These are phyloP conservation scores for Scutellaria barbata DNA, from an alignment of 257 asterid species.

Conservation along the genomic window DNA sequence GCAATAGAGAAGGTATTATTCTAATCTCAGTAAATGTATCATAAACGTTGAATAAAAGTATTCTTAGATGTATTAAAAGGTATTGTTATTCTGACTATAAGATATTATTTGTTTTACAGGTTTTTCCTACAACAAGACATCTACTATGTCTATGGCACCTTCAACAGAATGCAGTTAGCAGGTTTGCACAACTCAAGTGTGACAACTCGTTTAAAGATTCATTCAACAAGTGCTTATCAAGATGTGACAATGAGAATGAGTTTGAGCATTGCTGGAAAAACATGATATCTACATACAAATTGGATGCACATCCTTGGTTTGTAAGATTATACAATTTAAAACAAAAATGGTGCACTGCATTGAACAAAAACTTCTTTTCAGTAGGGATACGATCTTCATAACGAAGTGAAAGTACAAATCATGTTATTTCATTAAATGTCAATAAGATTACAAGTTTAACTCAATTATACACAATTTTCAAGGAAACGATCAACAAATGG, in stretches of 20 bases:
- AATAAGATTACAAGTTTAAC: no score
- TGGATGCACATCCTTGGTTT: neutral
- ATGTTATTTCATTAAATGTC: no score
- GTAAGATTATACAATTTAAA: neutral
- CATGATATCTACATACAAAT: neutral
- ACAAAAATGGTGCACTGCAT: neutral
- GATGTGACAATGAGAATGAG: neutral
- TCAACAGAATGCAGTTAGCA: neutral
- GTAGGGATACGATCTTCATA: neutral
- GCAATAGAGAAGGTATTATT: no score
- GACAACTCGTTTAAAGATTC: neutral
- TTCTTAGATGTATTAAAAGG: no score
- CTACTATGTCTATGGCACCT: conserved; percentile 11
- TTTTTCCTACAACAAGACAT: conserved; percentile 1
- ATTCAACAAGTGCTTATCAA: neutral
- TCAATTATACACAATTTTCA: no score
- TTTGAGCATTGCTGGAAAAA: neutral
- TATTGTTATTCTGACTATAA: no score
- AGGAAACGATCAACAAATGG: no score
- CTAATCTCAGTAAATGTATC: no score
- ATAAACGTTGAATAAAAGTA: no score
- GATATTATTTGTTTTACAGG: no score
- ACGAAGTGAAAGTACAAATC: no score
- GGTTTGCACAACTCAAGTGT: neutral
- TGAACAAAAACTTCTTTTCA: neutral